phyloP scores from a whole-genome alignment of 2,329 filamentous ascomycete species.

The Cadophora malorum region DNA sequence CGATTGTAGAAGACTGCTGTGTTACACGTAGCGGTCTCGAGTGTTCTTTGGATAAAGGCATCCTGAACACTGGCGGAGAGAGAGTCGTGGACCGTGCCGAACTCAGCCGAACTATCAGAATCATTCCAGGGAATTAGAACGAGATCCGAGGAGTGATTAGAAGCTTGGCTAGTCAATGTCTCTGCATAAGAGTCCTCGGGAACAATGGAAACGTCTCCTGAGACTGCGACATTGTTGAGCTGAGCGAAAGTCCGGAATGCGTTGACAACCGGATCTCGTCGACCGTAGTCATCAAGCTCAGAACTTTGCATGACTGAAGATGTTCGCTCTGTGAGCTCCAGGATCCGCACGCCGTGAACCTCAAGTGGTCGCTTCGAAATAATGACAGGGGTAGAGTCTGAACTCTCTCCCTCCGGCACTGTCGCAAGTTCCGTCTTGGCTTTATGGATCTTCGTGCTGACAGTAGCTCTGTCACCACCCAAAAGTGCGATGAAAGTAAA shows the following conservation, averaged over 20 bases:
- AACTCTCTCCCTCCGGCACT: conserved; percentile 38
- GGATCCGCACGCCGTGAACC: conserved; percentile 78
- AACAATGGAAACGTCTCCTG: conserved; percentile 80
- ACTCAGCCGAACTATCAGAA: conserved; percentile 74
- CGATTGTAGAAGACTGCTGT: conserved; percentile 83
- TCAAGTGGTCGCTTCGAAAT: conserved; percentile 35
- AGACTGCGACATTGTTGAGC: conserved; percentile 82
- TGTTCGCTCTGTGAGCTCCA: conserved; percentile 89
- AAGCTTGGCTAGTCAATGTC: conserved; percentile 73
- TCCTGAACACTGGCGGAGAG: conserved; percentile 70
- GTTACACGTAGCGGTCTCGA: conserved; percentile 69
- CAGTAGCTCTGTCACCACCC: conserved; percentile 56
- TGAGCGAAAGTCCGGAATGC: conserved; percentile 89
- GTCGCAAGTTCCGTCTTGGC: conserved; percentile 43
- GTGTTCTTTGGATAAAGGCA: conserved; percentile 72
- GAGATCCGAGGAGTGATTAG: conserved; percentile 73
- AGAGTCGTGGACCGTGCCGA: conserved; percentile 56
- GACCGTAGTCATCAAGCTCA: conserved; percentile 75
- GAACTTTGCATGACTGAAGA: conserved; percentile 96
- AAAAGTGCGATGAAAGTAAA: conserved; percentile 84
- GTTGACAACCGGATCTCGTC: conserved; percentile 85
- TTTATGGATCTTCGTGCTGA: conserved; percentile 45
- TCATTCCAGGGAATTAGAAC: conserved; percentile 90
- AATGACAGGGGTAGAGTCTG: conserved; percentile 38
- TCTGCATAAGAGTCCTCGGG: conserved; percentile 81